Conservation (phyloP, 176 grass and related monocot species). For the Cenchrus americanus region DNA sequence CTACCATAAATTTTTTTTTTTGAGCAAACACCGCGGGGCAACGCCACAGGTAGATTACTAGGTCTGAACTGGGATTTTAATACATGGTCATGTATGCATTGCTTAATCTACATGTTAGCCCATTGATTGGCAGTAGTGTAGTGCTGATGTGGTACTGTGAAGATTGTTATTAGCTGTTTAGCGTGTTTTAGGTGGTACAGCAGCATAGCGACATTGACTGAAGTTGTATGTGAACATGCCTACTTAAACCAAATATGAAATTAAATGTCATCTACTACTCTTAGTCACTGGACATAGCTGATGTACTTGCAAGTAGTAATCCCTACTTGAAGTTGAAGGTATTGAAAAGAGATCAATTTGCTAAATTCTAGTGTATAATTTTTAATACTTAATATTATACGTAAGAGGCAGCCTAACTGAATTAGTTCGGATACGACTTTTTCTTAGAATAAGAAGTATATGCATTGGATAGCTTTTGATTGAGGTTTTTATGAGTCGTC, state of each 20-base stretch:
- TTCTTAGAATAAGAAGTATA: neutral
- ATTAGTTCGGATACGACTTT: neutral
- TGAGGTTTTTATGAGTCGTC: too few relatives aligned
- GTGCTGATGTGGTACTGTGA: slow-evolving; percentile 9
- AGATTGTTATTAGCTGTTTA: slow-evolving; percentile 22
- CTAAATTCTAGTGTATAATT: neutral
- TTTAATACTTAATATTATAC: neutral
- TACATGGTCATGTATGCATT: slow-evolving; percentile 14
- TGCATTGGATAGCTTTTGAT: neutral
- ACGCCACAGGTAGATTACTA: slow-evolving; percentile 30
- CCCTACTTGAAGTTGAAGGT: neutral
- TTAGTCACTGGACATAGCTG: slow-evolving; percentile 5
- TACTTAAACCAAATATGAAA: neutral
- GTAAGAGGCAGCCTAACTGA: neutral
- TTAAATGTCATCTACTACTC: neutral
- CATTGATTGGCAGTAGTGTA: slow-evolving; percentile 17
- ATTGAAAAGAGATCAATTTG: neutral
- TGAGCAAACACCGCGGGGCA: too few relatives aligned
- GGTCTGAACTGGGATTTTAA: slow-evolving; percentile 41
- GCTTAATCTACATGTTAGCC: neutral
- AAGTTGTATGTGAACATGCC: neutral
- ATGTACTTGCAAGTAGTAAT: slow-evolving; percentile 12
- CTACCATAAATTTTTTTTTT: too few relatives aligned
- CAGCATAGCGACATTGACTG: slow-evolving; percentile 1
- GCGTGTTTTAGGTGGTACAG: slow-evolving; percentile 3